A percentile compares a stretch with the other conserved stretches of the same genome.
Evolutionary conservation across 441 rosid species (phyloP).

Genomic region (Melastoma candidum): DNA sequence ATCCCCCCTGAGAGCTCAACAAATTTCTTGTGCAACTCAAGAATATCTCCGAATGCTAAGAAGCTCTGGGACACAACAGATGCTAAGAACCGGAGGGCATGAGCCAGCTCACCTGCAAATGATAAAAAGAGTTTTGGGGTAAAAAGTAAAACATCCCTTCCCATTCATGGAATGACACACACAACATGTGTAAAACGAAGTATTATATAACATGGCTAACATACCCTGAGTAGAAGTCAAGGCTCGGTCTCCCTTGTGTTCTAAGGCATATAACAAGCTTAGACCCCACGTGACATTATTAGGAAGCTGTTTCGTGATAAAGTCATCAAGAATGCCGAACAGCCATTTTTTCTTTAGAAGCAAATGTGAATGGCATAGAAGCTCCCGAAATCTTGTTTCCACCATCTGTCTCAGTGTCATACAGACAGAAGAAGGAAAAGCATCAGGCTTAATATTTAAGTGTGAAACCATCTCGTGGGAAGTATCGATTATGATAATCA

Average conservation of each 20-base stretch:
- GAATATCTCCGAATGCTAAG: constrained; percentile 96
- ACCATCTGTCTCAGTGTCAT: constrained; percentile 56
- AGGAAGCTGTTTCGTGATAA: constrained; percentile 97
- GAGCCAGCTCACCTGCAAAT: constrained; percentile 90
- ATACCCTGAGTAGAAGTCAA: constrained; percentile 79
- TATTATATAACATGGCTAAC: constrained; percentile 7
- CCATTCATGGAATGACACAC: neutral
- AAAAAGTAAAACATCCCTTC: constrained; percentile 3
- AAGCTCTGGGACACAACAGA: constrained; percentile 99
- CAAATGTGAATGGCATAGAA: constrained; percentile 73
- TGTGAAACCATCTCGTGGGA: too few species aligned
- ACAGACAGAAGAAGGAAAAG: too few species aligned
- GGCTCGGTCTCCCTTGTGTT: constrained; percentile 90
- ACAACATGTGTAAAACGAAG: neutral
- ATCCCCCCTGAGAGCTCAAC: constrained; percentile 91
- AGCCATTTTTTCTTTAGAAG: constrained; percentile 90
- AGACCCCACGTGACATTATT: constrained; percentile 98
- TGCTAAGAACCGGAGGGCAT: constrained; percentile 97
- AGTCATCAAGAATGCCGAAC: constrained; percentile 87
- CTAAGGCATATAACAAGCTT: constrained; percentile 92
- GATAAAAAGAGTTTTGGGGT: constrained; percentile 11
- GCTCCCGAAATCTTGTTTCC: constrained; percentile 79
- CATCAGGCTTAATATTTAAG: too few species aligned
- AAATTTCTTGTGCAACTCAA: constrained; percentile 86
- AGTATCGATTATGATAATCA: too few species aligned